Evolutionary conservation across 805 yeast genomes (phyloP), one percentile per base, ranked within the genome.

Genomic region (Metschnikowia henanensis): DNA sequence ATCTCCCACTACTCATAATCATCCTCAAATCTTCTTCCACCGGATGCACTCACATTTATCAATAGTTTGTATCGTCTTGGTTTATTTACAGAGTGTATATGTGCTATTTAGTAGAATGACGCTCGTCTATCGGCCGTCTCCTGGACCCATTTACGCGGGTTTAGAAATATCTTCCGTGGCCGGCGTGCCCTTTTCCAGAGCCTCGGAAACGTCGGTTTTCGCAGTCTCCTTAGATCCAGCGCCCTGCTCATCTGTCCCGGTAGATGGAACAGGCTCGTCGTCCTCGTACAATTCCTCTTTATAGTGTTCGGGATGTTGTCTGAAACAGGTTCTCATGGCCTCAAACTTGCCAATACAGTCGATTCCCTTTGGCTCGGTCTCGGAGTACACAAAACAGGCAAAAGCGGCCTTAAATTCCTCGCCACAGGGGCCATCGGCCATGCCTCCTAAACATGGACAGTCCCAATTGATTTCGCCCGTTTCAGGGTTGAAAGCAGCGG

Each of bases 381-480:
- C 88, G 6, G 97, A 90, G 73, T 85, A 90, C 33, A 94, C 92
- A 61, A 94, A 94, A 65, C 99, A 94, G 8, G 95, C 77, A 65
- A 94, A 94, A 0, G 99, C 98, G 41, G 80, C 89, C 70, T 87
- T 89, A 75, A 89, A 89, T 69, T 90, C 96, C 57, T 83, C 91
- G 45, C 99, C 99, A 71, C 99, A 94, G 43, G 99, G 98, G 0
- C 99, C 99, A 53, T 91, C 77, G 25, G 99, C 98, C 97, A 94
- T 89, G 32, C 99, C 99, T 26, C 98, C 99, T 38, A 94, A 74
- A 67, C 98, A 92, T n/a, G 99, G 98, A 66, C 99, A 94, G 62
- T 94, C 98, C 99, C 99, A 94, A 79, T 94, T 92, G 69, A 94
- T 94, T 64, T 92, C 98, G 23, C 99, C 99, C 3, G 99, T 94